phyloP scores from a whole-genome alignment of 2,329 filamentous ascomycete genomes.

The Colletotrichum sidae region DNA sequence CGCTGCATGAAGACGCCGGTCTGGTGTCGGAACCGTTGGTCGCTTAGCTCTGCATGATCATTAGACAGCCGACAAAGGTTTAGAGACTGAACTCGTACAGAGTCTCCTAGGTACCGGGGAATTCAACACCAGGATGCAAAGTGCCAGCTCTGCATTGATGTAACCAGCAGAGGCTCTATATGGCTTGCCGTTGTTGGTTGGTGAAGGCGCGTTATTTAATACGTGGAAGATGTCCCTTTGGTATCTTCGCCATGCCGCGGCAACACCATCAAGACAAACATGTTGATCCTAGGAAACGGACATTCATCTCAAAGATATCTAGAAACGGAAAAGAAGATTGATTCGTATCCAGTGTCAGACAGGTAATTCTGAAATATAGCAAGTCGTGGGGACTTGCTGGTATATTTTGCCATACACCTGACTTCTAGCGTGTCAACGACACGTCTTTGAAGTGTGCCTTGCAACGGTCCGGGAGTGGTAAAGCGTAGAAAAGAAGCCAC shows the following conservation, averaged over 20 bases:
- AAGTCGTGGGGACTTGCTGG: no score
- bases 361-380: no score
- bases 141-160: conserved; percentile 20
- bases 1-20: conserved; percentile 58
- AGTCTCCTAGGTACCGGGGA: conserved; percentile 13
- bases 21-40: conserved; percentile 59
- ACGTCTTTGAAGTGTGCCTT: not conserved
- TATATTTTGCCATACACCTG: no score
- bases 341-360: no score
- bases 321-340: no score
- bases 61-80: conserved; percentile 61
- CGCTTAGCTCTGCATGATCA: conserved; percentile 52
- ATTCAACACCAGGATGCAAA: conserved; percentile 14
- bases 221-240: not conserved
- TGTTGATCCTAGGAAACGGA: no score
- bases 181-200: not conserved
- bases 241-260: not conserved
- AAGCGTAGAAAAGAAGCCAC: not conserved
- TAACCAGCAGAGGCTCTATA: not conserved
- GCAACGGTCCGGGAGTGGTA: not conserved
- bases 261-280: not conserved
- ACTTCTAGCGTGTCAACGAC: no score
- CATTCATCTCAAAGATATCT: no score
- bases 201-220: not conserved
- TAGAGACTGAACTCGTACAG: conserved; percentile 48